A percentile compares a stretch with the other conserved stretches of the same genome.
Evolutionary conservation across 768 basidiomycete species (phyloP).

Genomic region (Suillus plorans): DNA sequence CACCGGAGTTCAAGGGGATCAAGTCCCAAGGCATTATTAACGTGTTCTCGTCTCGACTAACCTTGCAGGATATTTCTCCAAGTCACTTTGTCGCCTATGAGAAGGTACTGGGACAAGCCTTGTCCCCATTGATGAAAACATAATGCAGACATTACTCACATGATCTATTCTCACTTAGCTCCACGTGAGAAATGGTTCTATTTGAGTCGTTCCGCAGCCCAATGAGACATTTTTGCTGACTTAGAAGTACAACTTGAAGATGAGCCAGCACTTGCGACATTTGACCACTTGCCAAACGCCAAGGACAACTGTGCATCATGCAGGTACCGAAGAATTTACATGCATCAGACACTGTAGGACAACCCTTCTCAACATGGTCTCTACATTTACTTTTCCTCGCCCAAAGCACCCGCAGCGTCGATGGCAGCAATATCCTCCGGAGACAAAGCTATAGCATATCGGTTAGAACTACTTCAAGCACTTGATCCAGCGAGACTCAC

Average conservation of each 20-base stretch:
- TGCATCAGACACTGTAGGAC: background rate
- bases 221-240: background rate
- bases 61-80: background rate
- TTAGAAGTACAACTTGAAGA: too few species aligned
- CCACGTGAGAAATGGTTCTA: background rate
- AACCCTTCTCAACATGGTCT: background rate
- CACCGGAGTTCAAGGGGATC: conserved; percentile 61
- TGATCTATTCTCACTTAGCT: background rate
- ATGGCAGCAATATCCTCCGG: conserved; percentile 48
- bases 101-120: background rate
- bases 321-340: background rate
- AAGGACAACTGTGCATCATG: background rate
- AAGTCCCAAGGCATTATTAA: conserved; percentile 56
- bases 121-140: background rate
- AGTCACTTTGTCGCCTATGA: background rate
- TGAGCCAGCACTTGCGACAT: background rate
- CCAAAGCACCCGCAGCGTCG: conserved; percentile 49
- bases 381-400: background rate
- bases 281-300: background rate
- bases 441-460: conserved; percentile 32
- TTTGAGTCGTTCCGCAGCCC: background rate
- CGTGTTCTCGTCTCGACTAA: background rate
- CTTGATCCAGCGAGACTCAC: conserved; percentile 32
- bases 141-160: background rate
- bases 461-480: background rate